Conservation (phyloP, 1,139 yeast genomes). For the Geotrichum citri-aurantii region DNA sequence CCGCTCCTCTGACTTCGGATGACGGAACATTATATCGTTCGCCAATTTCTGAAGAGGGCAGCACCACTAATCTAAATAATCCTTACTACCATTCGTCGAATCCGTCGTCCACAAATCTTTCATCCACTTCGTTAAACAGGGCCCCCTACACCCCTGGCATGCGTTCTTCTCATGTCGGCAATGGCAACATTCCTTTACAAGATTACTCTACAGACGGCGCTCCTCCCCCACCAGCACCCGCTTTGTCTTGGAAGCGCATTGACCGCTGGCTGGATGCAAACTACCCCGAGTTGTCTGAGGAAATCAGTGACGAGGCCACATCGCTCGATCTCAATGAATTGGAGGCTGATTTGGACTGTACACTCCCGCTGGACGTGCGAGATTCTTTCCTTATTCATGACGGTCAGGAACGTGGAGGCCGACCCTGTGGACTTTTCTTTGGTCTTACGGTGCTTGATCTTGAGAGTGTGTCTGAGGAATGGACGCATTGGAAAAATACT, state of each 20-base stretch:
- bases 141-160: conserved; percentile 36
- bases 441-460: conserved; percentile 67
- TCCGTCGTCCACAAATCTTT: conserved; percentile 22
- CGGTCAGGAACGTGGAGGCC: conserved; percentile 74
- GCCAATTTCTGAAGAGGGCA: conserved; percentile 2
- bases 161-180: conserved; percentile 35
- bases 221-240: conserved; percentile 68
- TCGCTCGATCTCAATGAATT: conserved; percentile 71
- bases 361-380: conserved; percentile 68
- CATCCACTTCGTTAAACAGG: conserved; percentile 32
- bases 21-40: conserved; percentile 12
- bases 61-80: conserved; percentile 4
- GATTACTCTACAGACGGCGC: conserved; percentile 44
- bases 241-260: conserved; percentile 67
- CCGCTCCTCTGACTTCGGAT: conserved; percentile 18
- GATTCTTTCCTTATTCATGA: conserved; percentile 72
- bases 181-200: conserved; percentile 42
- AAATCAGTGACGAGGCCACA: conserved; percentile 64
- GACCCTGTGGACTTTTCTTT: conserved; percentile 67
- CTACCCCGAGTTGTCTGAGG: conserved; percentile 75
- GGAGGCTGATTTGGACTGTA: conserved; percentile 62
- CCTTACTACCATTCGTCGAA: conserved; percentile 18
- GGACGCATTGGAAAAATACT: conserved; percentile 67
- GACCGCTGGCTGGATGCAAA: conserved; percentile 70
- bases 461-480: conserved; percentile 65